Percentiles rank a stretch among this genome's conserved stretches.
Evolutionary conservation across 2,329 filamentous ascomycete species (phyloP).

Genomic region (Calonectria multiphialidica): DNA sequence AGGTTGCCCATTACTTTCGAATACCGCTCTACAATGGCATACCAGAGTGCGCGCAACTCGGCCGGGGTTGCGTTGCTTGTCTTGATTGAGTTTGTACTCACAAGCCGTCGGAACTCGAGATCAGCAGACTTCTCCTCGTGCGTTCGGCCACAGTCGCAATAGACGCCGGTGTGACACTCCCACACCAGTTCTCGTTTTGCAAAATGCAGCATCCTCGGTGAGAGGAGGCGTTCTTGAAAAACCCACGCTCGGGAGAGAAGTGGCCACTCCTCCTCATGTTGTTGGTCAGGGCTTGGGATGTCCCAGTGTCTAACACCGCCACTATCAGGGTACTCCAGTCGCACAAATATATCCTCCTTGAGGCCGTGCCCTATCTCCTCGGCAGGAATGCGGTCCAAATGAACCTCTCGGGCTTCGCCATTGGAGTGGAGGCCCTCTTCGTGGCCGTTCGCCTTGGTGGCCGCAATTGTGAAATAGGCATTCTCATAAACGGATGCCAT

Average conservation of each 20-base stretch:
- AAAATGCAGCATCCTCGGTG: conserved; percentile 29
- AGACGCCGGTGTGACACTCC: conserved; percentile 23
- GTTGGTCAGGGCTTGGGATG: neutral
- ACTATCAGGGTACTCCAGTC: neutral
- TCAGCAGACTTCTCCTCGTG: conserved; percentile 11
- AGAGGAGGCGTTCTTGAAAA: conserved; percentile 31
- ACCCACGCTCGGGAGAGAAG: conserved; percentile 30
- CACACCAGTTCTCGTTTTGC: conserved; percentile 25
- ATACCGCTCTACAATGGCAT: conserved; percentile 23
- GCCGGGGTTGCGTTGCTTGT: conserved; percentile 21
- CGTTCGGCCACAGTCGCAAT: conserved; percentile 17
- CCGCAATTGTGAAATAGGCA: conserved; percentile 22
- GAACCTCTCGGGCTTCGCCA: neutral
- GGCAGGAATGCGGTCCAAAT: conserved; percentile 4
- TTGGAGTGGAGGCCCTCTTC: conserved; percentile 14
- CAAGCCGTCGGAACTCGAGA: conserved; percentile 20
- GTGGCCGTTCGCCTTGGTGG: conserved; percentile 22
- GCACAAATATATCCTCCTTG: conserved; percentile 20
- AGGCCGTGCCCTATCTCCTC: conserved; percentile 17
- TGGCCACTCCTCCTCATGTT: conserved; percentile 19
- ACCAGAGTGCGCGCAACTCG: conserved; percentile 24
- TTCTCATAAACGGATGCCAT: conserved; percentile 31
- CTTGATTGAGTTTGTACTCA: conserved; percentile 19
- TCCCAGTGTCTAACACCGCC: conserved; percentile 21
- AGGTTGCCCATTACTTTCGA: conserved; percentile 23